A percentile compares a stretch with the other conserved stretches of the same genome.
Evolutionary conservation across 2,329 filamentous ascomycete genomes (phyloP).

Genomic region (Annulohypoxylon truncatum): DNA sequence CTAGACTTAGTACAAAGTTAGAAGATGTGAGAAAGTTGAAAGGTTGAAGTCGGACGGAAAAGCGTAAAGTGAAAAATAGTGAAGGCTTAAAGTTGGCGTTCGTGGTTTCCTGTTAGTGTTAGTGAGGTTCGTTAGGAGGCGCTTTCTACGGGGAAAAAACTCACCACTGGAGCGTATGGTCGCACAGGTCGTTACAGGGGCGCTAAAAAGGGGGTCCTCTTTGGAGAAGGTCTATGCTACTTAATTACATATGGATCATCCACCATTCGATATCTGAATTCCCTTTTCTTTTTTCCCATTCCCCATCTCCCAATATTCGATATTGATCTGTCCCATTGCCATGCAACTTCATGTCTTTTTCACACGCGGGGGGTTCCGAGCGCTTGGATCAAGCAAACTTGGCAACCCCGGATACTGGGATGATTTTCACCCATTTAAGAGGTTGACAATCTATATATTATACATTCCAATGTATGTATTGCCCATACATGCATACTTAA

Average conservation of each 20-base stretch:
- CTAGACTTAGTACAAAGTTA: conserved; percentile 18
- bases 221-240: conserved; percentile 16
- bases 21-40: conserved; percentile 7
- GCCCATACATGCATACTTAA: conserved; percentile 6
- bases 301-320: background rate
- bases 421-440: conserved; percentile 35
- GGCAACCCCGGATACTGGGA: conserved; percentile 37
- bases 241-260: conserved; percentile 29
- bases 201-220: conserved; percentile 16
- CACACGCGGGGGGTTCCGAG: conserved; percentile 34
- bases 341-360: conserved; percentile 31
- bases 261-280: conserved; percentile 23
- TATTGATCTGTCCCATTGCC: conserved; percentile 15
- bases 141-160: conserved; percentile 3
- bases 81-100: conserved; percentile 2
- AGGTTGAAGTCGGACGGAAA: background rate
- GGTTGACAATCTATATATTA: conserved; percentile 18
- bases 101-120: background rate
- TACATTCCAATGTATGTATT: background rate
- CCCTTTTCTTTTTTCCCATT: background rate
- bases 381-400: conserved; percentile 38
- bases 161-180: background rate
- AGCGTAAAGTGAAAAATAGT: background rate
- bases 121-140: background rate
- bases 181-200: conserved; percentile 7